Evolutionary conservation across 371 early-diverging fungal species (phyloP).

Genomic region (Entomophthora muscae): DNA sequence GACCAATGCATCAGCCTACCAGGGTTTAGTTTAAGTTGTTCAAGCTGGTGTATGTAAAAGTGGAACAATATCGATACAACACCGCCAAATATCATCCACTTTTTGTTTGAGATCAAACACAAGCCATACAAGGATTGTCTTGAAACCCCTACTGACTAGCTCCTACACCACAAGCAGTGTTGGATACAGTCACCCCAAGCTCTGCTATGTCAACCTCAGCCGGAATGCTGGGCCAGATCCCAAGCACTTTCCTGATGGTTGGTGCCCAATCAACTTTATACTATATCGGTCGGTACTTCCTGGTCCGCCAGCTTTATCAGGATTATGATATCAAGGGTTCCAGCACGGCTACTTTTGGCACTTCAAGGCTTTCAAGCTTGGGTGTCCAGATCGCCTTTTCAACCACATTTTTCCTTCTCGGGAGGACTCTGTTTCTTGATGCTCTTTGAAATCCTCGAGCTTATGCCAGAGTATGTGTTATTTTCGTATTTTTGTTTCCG

Average conservation of each 20-base stretch:
- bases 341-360: neutral
- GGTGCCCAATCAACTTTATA: neutral
- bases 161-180: too few species aligned
- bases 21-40: too few species aligned
- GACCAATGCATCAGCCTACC: too few species aligned
- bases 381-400: neutral
- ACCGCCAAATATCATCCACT: too few species aligned
- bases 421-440: neutral
- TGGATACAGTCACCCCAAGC: too few species aligned
- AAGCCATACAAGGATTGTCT: too few species aligned
- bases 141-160: too few species aligned
- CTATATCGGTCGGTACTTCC: conserved; percentile 1
- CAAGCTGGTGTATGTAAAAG: too few species aligned
- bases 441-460: conserved; percentile 3
- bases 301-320: neutral
- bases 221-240: neutral
- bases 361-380: neutral
- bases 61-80: too few species aligned
- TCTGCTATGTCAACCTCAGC: too few species aligned
- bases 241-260: neutral
- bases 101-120: too few species aligned
- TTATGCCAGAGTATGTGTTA: neutral
- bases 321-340: neutral
- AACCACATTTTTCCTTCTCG: neutral
- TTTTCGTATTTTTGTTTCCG: too few species aligned